Evolutionary conservation across 176 grass and related monocot species (phyloP).

Genomic region (Oryza punctata): DNA sequence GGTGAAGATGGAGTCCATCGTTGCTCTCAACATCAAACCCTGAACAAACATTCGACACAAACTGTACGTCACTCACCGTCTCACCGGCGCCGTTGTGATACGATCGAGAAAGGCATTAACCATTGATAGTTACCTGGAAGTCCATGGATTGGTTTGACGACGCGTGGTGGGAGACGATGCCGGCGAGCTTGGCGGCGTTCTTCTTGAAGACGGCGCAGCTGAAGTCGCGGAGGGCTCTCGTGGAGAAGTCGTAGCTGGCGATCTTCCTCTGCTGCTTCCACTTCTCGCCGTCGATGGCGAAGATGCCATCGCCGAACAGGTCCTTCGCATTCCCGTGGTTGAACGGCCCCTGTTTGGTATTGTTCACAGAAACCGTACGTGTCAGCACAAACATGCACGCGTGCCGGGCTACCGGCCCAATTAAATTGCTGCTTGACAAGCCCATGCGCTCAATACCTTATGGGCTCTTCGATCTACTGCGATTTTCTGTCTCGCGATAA

Average conservation of each 20-base stretch:
- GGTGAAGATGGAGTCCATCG: constrained; percentile 75
- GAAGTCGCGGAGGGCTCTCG: constrained; percentile 53
- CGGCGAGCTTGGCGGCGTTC: constrained; percentile 54
- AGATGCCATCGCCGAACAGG: constrained; percentile 69
- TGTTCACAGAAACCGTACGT: not conserved
- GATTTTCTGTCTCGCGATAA: too few relatives aligned
- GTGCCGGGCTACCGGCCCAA: too few relatives aligned
- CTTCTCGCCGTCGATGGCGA: constrained; percentile 65
- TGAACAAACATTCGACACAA: constrained; percentile 7
- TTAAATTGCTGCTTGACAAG: too few relatives aligned
- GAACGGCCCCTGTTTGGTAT: constrained; percentile 40
- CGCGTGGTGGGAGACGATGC: constrained; percentile 6
- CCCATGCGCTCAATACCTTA: too few relatives aligned
- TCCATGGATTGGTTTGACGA: constrained; percentile 23
- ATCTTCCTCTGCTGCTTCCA: constrained; percentile 69
- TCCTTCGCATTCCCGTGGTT: constrained; percentile 49
- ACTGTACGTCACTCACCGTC: too few relatives aligned
- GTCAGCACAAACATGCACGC: not conserved
- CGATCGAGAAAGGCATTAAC: too few relatives aligned
- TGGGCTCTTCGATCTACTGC: too few relatives aligned
- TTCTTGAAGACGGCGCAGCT: constrained; percentile 55
- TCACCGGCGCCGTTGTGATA: too few relatives aligned
- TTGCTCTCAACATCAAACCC: constrained; percentile 49
- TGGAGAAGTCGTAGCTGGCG: constrained; percentile 70
- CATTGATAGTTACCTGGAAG: constrained; percentile 38